Conservation (phyloP, 2,329 filamentous ascomycete genomes). For the Pseudopyrenochaeta lycopersici region DNA sequence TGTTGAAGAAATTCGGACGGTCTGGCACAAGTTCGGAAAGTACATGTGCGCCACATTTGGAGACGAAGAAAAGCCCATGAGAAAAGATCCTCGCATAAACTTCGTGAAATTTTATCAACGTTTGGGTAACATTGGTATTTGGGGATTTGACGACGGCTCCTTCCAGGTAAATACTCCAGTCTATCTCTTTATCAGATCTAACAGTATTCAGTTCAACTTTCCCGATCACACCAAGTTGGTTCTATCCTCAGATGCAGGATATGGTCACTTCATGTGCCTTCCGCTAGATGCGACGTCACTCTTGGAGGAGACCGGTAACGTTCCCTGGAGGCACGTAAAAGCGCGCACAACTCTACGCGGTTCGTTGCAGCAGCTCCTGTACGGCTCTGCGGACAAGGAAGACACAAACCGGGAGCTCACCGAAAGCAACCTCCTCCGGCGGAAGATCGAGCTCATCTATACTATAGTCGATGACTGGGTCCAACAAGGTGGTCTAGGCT, state of each 20-base stretch:
- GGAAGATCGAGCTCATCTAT: conserved; percentile 78
- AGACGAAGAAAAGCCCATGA: conserved; percentile 57
- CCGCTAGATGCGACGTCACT: conserved; percentile 74
- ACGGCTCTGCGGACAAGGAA: conserved; percentile 60
- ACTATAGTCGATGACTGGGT: conserved; percentile 76
- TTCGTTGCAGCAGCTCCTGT: conserved; percentile 76
- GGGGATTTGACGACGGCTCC: conserved; percentile 82
- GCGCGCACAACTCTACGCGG: conserved; percentile 76
- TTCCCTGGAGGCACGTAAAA: conserved; percentile 73
- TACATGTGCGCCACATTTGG: conserved; percentile 67
- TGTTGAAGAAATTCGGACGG: conserved; percentile 65
- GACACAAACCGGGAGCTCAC: conserved; percentile 65
- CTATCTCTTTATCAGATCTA: conserved; percentile 3
- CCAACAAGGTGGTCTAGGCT: conserved; percentile 72
- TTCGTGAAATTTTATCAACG: conserved; percentile 84
- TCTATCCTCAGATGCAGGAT: conserved; percentile 75
- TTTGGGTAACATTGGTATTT: conserved; percentile 81
- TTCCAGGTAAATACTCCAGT: conserved; percentile 66
- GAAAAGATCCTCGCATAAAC: conserved; percentile 54
- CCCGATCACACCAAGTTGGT: conserved; percentile 89
- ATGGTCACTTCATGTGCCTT: conserved; percentile 81
- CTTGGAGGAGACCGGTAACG: conserved; percentile 68
- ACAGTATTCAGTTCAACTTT: conserved; percentile 75
- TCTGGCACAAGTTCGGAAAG: conserved; percentile 74
- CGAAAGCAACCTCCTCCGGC: conserved; percentile 75